Base-by-base conservation (phyloP, 2,329 filamentous ascomycete genomes). In the Fusarium mundagurra region DNA sequence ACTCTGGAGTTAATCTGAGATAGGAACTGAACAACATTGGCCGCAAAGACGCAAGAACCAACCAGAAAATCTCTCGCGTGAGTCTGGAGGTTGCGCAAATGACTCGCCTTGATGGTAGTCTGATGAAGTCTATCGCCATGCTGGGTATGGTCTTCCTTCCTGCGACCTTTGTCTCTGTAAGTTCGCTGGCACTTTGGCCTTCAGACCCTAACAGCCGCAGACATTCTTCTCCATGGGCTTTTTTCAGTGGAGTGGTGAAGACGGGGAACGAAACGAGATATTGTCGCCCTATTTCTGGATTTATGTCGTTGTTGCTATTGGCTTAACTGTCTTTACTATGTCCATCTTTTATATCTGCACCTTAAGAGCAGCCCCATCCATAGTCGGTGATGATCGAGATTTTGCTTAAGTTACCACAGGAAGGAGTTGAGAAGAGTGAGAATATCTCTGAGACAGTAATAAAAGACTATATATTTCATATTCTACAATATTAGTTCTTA, bases 111-210 rank as follows among this genome's bases (percentile, higher is more conserved):
- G 61, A 67, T 4, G 50, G 67, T 1, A 67, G 36, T 8, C 6
- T 65, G 12, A 70, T 70, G 67, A 70, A 51, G 18, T 60, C 38
- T 0, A 65, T 70, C 0, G 67, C 53, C 2, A 39, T 47, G 11
- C 27, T 70, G 0, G 51, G 60, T 7, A 70, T 70, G 67, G 36
- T 70, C 10, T 70, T 55, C 1, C 34, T 70, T 1, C 67, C 67
- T 5, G 67, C 66, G 5, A 51, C 47, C 9, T 70, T 70, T 24
- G 61, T 58, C 6, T 70, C 66, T 0, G 66, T 65, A 65, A 18
- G 64, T 64, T n/a, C n/a, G n/a, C n/a, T n/a, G n/a, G n/a, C n/a
- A n/a, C n/a, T n/a, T n/a, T n/a, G n/a, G n/a, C n/a, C n/a, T n/a
- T n/a, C n/a, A n/a, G n/a, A n/a, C n/a, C n/a, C n/a, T n/a, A n/a